Percentiles rank a stretch among this genome's conserved stretches.
These are phyloP conservation scores for Narthecium ossifragum DNA, from an alignment of 106 monocot species.

Conservation along the genomic window DNA sequence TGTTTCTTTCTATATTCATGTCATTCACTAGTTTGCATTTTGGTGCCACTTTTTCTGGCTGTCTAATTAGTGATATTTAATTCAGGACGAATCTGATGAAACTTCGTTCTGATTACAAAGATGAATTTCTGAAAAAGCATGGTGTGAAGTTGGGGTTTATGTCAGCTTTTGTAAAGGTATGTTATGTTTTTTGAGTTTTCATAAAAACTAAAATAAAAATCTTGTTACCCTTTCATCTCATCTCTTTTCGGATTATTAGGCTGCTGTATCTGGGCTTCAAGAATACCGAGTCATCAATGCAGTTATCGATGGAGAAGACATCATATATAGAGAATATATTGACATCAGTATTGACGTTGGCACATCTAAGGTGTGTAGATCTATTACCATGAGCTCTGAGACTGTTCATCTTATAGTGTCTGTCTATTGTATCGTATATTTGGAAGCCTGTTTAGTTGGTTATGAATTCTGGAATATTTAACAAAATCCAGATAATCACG, in stretches of 20 bases:
- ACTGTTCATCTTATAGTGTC: no score
- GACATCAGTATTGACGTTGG: conserved; percentile 94
- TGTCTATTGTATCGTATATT: no score
- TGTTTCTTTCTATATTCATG: no score
- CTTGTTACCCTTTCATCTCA: neutral
- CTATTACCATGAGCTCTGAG: no score
- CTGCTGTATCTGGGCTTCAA: conserved; percentile 91
- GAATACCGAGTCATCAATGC: conserved; percentile 85
- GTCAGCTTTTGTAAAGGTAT: conserved; percentile 93
- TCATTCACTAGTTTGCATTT: no score
- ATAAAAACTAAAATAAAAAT: neutral
- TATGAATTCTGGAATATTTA: no score
- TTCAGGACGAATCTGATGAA: conserved; percentile 96
- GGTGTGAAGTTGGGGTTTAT: conserved; percentile 86
- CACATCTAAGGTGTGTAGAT: conserved; percentile 60
- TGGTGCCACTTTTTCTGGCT: no score
- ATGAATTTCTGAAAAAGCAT: conserved; percentile 80
- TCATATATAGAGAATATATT: conserved; percentile 83
- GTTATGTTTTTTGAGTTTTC: neutral
- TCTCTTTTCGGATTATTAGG: conserved; percentile 27
- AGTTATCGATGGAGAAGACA: conserved; percentile 92
- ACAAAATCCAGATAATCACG: no score
- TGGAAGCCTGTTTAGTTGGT: no score
- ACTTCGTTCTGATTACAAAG: conserved; percentile 92
- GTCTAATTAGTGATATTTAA: no score